Base-by-base conservation (phyloP, 2,329 filamentous ascomycete genomes). In the Fusarium kyushuense region DNA sequence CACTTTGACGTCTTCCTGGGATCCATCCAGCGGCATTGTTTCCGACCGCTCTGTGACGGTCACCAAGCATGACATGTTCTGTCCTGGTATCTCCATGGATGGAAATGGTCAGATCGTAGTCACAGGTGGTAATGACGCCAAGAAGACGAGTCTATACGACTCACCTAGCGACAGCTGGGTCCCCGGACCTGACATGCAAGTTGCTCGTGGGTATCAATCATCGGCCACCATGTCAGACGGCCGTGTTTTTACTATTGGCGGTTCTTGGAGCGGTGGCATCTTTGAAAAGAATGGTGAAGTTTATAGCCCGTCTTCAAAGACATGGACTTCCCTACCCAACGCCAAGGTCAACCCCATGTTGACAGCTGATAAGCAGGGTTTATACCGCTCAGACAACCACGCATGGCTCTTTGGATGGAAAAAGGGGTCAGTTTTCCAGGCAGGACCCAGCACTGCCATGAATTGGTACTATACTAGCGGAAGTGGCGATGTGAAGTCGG, bases 41-140 rank as follows among this genome's bases (percentile, higher is more conserved):
- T 40, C 56, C 2, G 41, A 63, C 17, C 65, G 56, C 17, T 55
- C 58, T 25, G 33, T 81, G 10, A 73, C 76, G 42, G 72, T 84
- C 59, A 86, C 83, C 0, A 68, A 79, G 6, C 83, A 86, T 66
- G 84, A 86, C 69, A 87, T 86, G 84, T 87, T 86, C 66, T 87
- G 86, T 69, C 85, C 86, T 0, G 86, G 85, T 3, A 84, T 87
- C 19, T 83, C 81, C 1, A 74, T 83, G 14, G 82, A 84, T 56
- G 79, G 79, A 17, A 75, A 81, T 10, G 86, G 85, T 1, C 77
- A 79, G 11, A 79, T 87, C 10, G 71, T 88, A 3, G 81, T 89
- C 9, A 84, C 83, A 0, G 87, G 87, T 8, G 87, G 87, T 2
- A 81, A 82, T 25, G 79, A 82, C 55, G 82, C 82, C 9, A 72